Percentiles rank a stretch among this genome's conserved stretches.
phyloP scores from a whole-genome alignment of 2,329 filamentous ascomycete genomes.

The Fusarium tjaetaba region DNA sequence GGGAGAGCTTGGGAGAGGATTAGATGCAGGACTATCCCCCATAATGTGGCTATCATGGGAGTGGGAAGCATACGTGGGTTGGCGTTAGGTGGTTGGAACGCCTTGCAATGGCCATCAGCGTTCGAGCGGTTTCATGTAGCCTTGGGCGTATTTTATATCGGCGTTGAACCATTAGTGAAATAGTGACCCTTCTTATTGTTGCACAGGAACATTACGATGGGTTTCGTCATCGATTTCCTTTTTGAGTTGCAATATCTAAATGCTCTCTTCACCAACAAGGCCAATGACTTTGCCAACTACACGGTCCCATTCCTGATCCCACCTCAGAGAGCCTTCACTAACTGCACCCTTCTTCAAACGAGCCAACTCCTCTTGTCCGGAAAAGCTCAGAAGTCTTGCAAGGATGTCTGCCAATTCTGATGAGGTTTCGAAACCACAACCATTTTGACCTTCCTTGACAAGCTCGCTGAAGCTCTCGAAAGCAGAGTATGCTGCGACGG shows the following conservation, averaged over 20 bases:
- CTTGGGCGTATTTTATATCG: conserved; percentile 27
- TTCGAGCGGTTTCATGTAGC: conserved; percentile 36
- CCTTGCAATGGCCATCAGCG: conserved; percentile 18
- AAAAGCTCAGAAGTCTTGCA: conserved; percentile 67
- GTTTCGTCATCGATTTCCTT: not conserved
- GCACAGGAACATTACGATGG: not conserved
- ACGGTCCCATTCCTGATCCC: conserved; percentile 93
- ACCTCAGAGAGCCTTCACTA: conserved; percentile 78
- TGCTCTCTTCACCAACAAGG: conserved; percentile 43
- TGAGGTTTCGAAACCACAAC: conserved; percentile 81
- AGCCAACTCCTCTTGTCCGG: conserved; percentile 63
- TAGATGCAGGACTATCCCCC: conserved; percentile 39
- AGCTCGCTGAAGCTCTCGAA: conserved; percentile 93
- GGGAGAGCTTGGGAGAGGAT: conserved; percentile 83
- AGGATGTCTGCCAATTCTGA: conserved; percentile 73
- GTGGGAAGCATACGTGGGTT: not conserved
- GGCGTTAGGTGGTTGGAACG: conserved; percentile 21
- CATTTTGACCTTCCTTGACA: conserved; percentile 88
- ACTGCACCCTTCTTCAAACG: conserved; percentile 74
- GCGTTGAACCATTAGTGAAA: conserved; percentile 2
- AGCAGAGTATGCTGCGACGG: conserved; percentile 84
- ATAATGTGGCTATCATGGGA: not conserved
- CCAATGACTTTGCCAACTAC: conserved; percentile 80
- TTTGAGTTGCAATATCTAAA: conserved; percentile 2
- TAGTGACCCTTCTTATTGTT: conserved; percentile 1